Conservation (phyloP, 306 rosid genomes). For the Inga laurina region DNA sequence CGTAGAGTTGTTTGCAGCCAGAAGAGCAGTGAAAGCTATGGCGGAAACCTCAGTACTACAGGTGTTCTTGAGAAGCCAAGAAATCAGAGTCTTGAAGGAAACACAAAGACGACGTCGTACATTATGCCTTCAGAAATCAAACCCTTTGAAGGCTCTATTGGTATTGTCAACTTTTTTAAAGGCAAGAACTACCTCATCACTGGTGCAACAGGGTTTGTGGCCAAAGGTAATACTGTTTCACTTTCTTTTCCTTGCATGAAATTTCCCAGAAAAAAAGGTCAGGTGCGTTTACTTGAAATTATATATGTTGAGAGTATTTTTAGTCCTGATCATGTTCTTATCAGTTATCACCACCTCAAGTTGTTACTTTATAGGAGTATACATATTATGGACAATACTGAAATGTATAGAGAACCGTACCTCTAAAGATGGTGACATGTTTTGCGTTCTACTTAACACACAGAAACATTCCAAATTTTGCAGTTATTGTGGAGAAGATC, state of each 20-base stretch:
- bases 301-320: not conserved
- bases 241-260: not conserved
- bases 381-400: too few species aligned
- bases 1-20: not conserved
- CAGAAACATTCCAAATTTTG: not conserved
- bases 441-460: not conserved
- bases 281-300: not conserved
- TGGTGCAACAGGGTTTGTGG: slow-evolving; percentile 63
- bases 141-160: slow-evolving; percentile 32
- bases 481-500: slow-evolving; percentile 63
- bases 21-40: not conserved
- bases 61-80: not conserved
- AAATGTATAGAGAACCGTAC: too few species aligned
- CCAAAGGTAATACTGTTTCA: slow-evolving; percentile 40
- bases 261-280: not conserved
- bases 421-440: not conserved
- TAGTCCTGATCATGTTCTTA: not conserved
- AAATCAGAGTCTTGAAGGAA: not conserved
- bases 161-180: slow-evolving; percentile 45
- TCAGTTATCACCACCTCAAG: too few species aligned
- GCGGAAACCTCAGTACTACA: not conserved
- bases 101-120: not conserved
- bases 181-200: slow-evolving; percentile 54
- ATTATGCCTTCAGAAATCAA: not conserved
- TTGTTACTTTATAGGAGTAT: too few species aligned